Evolutionary conservation across 2,329 filamentous ascomycete genomes (phyloP), one percentile per base, ranked within the genome.

Genomic region (Fusarium acutatum): DNA sequence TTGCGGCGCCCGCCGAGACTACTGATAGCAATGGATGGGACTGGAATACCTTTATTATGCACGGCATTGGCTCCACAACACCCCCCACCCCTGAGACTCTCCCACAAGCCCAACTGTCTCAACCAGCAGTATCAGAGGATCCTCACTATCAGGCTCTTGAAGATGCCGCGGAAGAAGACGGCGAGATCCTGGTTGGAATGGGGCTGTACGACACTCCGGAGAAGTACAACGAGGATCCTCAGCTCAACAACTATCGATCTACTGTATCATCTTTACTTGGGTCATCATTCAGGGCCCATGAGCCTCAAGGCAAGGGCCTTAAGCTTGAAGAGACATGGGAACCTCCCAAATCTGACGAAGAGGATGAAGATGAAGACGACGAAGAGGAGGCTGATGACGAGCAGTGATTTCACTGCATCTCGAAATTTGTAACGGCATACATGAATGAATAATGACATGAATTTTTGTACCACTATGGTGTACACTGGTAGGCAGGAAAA

Each of bases 311-410:
- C 64, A 94, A 94, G 81, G 93, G 93, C 0, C 84, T 96, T 74
- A 96, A 95, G 80, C 84, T 96, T 7, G 93, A 96, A 81, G 93
- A 95, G 80, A 93, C 93, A 1, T 96, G 88, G 93, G 92, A 90
- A 80, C 93, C 87, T 24, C 92, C 91, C 15, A 88, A 89, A 50
- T 86, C 88, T 10, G 90, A 91, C 26, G 89, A 89, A 5, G 90
- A 89, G 22, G 86, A 86, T 0, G 86, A 87, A 2, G 85, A 85
- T 1, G 86, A 87, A 0, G 84, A 87, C 0, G 85, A 86, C 6
- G 82, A 85, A 1, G 81, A 85, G 2, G 81, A 81, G 0, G 84
- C 84, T 3, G 84, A 85, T 6, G 78, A 81, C 37, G 41, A 64
- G n/a, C 37, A 0, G 50, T 69, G 43, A 65, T 17, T 81, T 84